Percentiles rank a stretch among this genome's conserved stretches.
Conservation (phyloP, 2,329 filamentous ascomycete species). For the Coniosporium tulheliwenetii region DNA sequence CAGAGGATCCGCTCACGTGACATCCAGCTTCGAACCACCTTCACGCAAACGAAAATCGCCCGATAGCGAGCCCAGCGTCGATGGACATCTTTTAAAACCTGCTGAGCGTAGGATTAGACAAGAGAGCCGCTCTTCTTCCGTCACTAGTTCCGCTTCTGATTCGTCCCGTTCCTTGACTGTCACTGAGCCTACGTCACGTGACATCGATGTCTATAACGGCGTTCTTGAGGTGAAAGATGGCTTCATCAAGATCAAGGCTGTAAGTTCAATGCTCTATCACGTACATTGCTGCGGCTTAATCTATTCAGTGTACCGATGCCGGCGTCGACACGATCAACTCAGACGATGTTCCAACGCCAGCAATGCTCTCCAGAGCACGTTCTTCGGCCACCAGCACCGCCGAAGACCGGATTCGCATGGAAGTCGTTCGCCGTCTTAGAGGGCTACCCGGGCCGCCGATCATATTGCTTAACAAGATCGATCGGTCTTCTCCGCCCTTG, state of each 20-base stretch:
- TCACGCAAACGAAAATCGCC: too few species aligned
- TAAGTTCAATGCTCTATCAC: conserved; percentile 6
- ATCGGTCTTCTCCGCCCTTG: conserved; percentile 38
- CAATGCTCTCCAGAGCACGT: conserved; percentile 18
- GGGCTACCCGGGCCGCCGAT: conserved; percentile 24
- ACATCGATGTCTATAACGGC: conserved; percentile 23
- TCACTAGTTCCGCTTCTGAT: conserved; percentile 2
- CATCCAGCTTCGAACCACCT: too few species aligned
- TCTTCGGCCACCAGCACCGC: background rate
- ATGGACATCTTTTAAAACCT: too few species aligned
- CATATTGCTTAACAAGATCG: conserved; percentile 47
- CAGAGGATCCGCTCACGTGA: too few species aligned
- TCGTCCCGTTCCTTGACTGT: background rate
- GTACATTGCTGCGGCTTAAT: too few species aligned
- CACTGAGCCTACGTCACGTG: background rate
- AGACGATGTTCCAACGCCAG: conserved; percentile 15
- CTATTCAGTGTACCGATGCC: too few species aligned
- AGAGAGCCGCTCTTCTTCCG: background rate
- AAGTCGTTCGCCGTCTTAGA: conserved; percentile 19
- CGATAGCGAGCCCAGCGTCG: too few species aligned
- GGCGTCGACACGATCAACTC: too few species aligned
- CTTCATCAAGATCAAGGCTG: conserved; percentile 17
- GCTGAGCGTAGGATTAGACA: too few species aligned
- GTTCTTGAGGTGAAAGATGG: conserved; percentile 20
- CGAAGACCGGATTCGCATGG: conserved; percentile 15